These are phyloP conservation scores for Lasiodiplodia hormozganensis DNA, from an alignment of 2,329 filamentous ascomycete genomes.

Conservation along the genomic window DNA sequence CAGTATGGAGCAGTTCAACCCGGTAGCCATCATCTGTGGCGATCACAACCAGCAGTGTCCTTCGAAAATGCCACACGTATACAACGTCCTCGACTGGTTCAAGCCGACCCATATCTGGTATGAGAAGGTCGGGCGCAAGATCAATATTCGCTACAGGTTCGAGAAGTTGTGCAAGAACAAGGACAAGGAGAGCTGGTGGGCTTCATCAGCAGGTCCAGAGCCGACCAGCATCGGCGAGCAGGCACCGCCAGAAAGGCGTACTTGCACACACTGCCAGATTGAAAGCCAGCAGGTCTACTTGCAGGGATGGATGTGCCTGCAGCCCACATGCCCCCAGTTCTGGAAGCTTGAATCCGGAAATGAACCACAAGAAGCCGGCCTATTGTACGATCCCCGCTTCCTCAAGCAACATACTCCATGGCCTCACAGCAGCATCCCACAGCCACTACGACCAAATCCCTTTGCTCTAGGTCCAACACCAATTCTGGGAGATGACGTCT, in stretches of 20 bases:
- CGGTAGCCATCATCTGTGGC: conserved; percentile 61
- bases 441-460: conserved; percentile 49
- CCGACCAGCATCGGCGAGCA: conserved; percentile 42
- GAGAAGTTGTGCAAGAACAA: conserved; percentile 65
- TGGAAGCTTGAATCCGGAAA: conserved; percentile 56
- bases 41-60: conserved; percentile 57
- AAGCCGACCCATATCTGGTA: conserved; percentile 72
- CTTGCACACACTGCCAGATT: conserved; percentile 45
- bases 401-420: conserved; percentile 61
- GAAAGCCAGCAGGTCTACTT: conserved; percentile 50
- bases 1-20: conserved; percentile 51
- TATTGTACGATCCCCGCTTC: conserved; percentile 65
- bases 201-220: conserved; percentile 40
- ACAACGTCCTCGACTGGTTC: conserved; percentile 73
- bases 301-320: conserved; percentile 65
- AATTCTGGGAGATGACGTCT: conserved; percentile 54
- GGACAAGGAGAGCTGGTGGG: conserved; percentile 65
- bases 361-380: conserved; percentile 41
- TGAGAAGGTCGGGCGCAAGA: conserved; percentile 58
- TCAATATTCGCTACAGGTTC: conserved; percentile 66
- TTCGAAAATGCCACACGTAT: conserved; percentile 62
- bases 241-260: conserved; percentile 42
- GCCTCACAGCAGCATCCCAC: conserved; percentile 46
- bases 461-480: conserved; percentile 47
- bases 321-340: conserved; percentile 59